These are phyloP conservation scores for Hymenoscyphus fructigenus DNA, from an alignment of 2,329 filamentous ascomycete species.

Conservation along the genomic window DNA sequence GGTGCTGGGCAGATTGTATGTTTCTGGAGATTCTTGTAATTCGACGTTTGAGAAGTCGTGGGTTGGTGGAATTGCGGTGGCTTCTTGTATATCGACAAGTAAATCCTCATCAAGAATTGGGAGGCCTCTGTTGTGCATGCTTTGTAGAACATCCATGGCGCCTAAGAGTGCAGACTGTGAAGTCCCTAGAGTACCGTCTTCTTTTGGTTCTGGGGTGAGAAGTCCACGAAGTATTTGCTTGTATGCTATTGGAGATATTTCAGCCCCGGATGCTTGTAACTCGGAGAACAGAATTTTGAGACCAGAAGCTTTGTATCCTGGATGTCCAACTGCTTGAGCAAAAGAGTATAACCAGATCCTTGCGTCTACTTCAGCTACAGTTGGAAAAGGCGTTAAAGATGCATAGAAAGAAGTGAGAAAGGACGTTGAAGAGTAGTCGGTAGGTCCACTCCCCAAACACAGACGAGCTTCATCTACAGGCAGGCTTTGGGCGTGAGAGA, in stretches of 20 bases:
- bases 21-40: conserved; percentile 21
- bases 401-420: conserved; percentile 44
- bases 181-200: conserved; percentile 27
- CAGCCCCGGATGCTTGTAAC: conserved; percentile 37
- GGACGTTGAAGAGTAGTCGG: conserved; percentile 41
- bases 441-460: conserved; percentile 40
- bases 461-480: conserved; percentile 34
- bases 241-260: conserved; percentile 38
- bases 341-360: conserved; percentile 40
- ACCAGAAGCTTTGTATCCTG: conserved; percentile 38
- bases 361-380: conserved; percentile 34
- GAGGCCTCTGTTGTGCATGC: conserved; percentile 42
- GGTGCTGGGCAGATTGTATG: conserved; percentile 26
- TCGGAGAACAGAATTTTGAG: conserved; percentile 39
- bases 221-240: conserved; percentile 40
- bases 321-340: conserved; percentile 41
- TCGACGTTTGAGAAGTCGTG: conserved; percentile 34
- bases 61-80: conserved; percentile 13
- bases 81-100: conserved; percentile 31
- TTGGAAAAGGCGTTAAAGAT: conserved; percentile 33
- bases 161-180: conserved; percentile 26
- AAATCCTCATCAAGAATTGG: conserved; percentile 39
- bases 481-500: conserved; percentile 33
- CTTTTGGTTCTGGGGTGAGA: conserved; percentile 31
- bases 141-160: conserved; percentile 43